A percentile compares a stretch with the other conserved stretches of the same genome.
Evolutionary conservation across 164 flowering plant genomes (phyloP).

Genomic region (Dillenia suffruticosa): DNA sequence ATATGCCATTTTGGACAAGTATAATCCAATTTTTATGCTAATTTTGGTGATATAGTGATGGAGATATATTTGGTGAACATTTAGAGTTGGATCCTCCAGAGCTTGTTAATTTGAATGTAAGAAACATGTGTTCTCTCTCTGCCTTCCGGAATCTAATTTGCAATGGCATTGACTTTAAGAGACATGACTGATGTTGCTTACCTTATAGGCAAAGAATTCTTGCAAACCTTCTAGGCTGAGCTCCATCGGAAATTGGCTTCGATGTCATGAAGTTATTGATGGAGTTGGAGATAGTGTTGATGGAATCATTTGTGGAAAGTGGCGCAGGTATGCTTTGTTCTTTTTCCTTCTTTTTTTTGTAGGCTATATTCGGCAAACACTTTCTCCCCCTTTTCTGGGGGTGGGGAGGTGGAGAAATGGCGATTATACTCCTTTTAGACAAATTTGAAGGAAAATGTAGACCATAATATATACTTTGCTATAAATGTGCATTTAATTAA

Average conservation of each 20-base stretch:
- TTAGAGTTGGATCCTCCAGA: conserved; percentile 39
- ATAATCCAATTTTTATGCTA: no score
- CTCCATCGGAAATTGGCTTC: conserved; percentile 87
- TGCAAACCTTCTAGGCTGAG: conserved; percentile 26
- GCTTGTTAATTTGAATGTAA: conserved; percentile 33
- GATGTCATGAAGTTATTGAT: conserved; percentile 54
- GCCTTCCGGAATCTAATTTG: background rate
- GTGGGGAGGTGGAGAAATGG: no score
- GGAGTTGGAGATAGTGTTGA: conserved; percentile 26
- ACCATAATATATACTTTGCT: no score
- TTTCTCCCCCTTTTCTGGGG: no score
- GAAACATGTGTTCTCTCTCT: conserved; percentile 8
- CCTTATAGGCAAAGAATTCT: conserved; percentile 29
- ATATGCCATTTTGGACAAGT: no score
- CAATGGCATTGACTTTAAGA: conserved; percentile 4
- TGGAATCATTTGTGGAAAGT: conserved; percentile 79
- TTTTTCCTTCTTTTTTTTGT: no score
- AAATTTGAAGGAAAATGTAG: no score
- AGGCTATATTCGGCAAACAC: no score
- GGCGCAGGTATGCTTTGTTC: conserved; percentile 76
- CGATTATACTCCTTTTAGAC: no score
- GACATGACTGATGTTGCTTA: background rate
- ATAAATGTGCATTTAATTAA: no score
- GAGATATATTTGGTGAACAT: conserved; percentile 34
- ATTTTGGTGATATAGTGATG: conserved; percentile 37